Evolutionary conservation across 495 filamentous ascomycete genomes (phyloP), one percentile per base, ranked within the genome.

Genomic region (Delitschia confertaspora): DNA sequence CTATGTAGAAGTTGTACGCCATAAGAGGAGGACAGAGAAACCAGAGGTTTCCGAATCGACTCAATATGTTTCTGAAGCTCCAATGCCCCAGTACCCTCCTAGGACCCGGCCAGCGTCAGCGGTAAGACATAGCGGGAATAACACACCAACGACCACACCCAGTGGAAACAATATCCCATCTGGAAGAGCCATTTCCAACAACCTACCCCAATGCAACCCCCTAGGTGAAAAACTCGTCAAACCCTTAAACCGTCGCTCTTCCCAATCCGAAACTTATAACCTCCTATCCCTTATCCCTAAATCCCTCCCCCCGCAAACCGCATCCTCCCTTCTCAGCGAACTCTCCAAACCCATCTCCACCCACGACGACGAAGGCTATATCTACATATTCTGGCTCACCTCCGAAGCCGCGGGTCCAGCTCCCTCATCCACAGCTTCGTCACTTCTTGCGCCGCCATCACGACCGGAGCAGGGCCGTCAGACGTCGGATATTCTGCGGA

Each of bases 371-470:
- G 72, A 85, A 32, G 91, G 91, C 26, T 98, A 87, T 59, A 96
- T 96, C 52, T 98, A 98, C 70, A 91, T 98, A 55, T 98, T 95
- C 73, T 94, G 88, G 87, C 69, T 95, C 3, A 81, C 74, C 3
- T 74, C 74, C 27, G 74, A 72, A 40, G 71, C 61, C n/a, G 48
- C 55, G 0, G 63, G 64, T 3, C 49, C 65, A 5, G 65, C 70
- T 1, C 71, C 76, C 10, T 71, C 78, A 0, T 63, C 63, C 4
- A 74, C 73, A 18, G 82, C 78, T 2, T 69, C 68, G 4, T 73
- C 73, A 5, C 69, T 83, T 6, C 70, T 84, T 10, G 65, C 75
- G 0, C 38, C 48, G n/a, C 53, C 47, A 14, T 45, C 53, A 16
- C 43, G 45, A 25, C 43, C 39, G 6, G 51, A 63, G n/a, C 70